Conservation (phyloP, 495 filamentous ascomycete genomes). For the Letharia lupina region DNA sequence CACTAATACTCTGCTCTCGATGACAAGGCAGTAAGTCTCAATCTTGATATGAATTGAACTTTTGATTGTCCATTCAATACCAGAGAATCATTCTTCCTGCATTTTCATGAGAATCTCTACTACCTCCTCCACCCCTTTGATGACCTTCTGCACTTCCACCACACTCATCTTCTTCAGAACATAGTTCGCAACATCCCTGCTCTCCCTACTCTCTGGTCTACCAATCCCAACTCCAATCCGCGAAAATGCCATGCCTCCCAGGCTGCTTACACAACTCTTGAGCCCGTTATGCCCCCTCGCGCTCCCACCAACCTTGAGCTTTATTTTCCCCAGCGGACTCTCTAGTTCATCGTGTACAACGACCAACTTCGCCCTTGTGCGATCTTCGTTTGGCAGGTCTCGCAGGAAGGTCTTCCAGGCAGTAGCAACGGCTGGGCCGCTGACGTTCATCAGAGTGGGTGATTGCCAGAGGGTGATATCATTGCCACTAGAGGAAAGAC, state of each 20-base stretch:
- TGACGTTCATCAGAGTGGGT: conserved; percentile 68
- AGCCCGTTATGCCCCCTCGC: conserved; percentile 71
- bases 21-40: background rate
- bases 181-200: conserved; percentile 51
- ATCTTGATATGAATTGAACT: background rate
- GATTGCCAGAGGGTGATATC: conserved; percentile 61
- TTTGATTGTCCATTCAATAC: conserved; percentile 18
- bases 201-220: conserved; percentile 51
- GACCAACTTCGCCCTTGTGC: conserved; percentile 45
- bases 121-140: conserved; percentile 42
- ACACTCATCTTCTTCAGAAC: conserved; percentile 56
- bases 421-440: conserved; percentile 43
- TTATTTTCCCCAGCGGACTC: conserved; percentile 54
- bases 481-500: conserved; percentile 34
- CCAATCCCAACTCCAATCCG: conserved; percentile 65
- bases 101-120: conserved; percentile 43
- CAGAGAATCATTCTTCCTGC: conserved; percentile 23
- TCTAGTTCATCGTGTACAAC: conserved; percentile 83
- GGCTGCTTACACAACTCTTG: conserved; percentile 50
- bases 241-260: conserved; percentile 33
- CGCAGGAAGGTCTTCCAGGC: conserved; percentile 35
- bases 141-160: conserved; percentile 42
- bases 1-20: background rate
- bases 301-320: conserved; percentile 47
- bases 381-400: conserved; percentile 31